A percentile compares a stretch with the other conserved stretches of the same genome.
Conservation (phyloP, 169 alveolate species). For the Plasmodium chabaudi region DNA sequence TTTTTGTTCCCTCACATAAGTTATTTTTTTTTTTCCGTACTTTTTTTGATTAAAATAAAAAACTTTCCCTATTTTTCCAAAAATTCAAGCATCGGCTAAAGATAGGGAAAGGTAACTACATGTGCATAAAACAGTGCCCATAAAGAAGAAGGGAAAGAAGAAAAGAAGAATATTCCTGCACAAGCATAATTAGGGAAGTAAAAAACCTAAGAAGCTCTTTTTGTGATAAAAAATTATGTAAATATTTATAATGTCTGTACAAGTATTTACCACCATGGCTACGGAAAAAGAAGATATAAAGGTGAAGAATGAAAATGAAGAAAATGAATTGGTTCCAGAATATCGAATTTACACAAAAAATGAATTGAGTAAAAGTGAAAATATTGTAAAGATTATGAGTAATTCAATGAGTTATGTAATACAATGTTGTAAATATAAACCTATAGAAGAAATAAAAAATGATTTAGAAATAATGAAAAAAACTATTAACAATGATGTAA, state of each 20-base stretch:
- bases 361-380: conserved; percentile 30
- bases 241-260: no score
- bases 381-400: conserved; percentile 21
- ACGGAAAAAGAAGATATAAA: not conserved
- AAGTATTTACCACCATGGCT: no score
- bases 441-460: conserved; percentile 22
- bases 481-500: conserved; percentile 59
- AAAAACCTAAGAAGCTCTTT: not conserved
- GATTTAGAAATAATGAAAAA: conserved; percentile 55
- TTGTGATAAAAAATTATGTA: no score
- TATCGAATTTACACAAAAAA: not conserved
- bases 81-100: no score
- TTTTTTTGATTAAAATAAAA: no score
- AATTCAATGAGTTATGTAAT: conserved; percentile 39
- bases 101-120: no score
- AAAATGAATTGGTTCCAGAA: not conserved
- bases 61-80: no score
- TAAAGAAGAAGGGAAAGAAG: not conserved
- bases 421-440: conserved; percentile 38
- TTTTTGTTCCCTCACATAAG: no score
- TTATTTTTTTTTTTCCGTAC: no score
- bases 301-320: not conserved
- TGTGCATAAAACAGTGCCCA: not conserved
- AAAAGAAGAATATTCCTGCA: not conserved
- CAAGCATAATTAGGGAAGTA: no score